phyloP scores from a whole-genome alignment of 208 protist species.

The Acanthamoeba healyi region DNA sequence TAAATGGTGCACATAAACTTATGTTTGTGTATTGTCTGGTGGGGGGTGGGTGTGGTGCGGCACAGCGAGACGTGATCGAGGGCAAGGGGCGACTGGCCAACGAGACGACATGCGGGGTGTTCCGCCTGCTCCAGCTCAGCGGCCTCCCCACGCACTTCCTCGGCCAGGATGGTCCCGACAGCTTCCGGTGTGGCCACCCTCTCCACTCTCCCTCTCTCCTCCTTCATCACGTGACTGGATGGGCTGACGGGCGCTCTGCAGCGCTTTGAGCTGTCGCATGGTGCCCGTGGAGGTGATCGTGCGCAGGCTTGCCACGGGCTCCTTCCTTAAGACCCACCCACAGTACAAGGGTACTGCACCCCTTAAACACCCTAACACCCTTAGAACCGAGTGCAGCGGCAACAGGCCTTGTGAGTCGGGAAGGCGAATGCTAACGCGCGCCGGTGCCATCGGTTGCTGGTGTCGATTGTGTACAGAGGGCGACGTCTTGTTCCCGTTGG shows the following conservation, averaged over 20 bases:
- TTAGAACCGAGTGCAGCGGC: too few relatives aligned
- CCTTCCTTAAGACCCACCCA: constrained; percentile 79
- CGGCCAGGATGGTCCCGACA: constrained; percentile 61
- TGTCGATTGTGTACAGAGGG: constrained; percentile 65
- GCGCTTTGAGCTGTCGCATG: constrained; percentile 79
- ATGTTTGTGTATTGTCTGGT: too few relatives aligned
- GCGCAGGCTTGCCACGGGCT: constrained; percentile 80
- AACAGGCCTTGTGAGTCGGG: constrained; percentile 69
- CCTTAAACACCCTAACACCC: neutral
- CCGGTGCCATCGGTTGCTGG: constrained; percentile 27
- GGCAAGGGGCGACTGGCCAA: constrained; percentile 52
- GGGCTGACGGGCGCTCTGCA: neutral
- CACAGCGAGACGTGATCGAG: constrained; percentile 25
- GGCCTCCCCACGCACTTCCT: constrained; percentile 76
- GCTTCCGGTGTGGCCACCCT: constrained; percentile 20
- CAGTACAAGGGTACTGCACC: constrained; percentile 61
- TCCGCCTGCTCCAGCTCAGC: constrained; percentile 75
- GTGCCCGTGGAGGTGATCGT: constrained; percentile 82
- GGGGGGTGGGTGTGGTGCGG: too few relatives aligned
- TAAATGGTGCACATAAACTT: neutral
- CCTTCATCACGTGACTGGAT: neutral
- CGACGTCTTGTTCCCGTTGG: neutral
- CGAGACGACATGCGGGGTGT: constrained; percentile 76
- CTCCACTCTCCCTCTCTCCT: neutral
- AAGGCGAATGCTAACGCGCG: constrained; percentile 65